Conservation (phyloP, 139 green algal species). For the Nannochloris sp. region DNA sequence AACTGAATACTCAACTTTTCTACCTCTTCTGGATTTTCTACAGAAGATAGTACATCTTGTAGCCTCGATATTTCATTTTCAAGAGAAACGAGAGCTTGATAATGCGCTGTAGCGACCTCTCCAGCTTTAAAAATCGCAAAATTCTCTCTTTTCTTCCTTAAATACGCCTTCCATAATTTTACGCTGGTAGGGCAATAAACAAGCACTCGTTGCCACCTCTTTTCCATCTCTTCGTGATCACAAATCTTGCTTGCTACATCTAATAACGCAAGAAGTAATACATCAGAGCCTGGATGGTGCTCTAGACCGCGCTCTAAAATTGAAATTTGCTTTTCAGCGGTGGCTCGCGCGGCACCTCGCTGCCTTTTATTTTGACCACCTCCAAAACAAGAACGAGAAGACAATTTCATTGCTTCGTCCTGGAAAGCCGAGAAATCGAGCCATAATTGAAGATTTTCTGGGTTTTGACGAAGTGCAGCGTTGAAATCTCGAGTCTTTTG, state of each 20-base stretch:
- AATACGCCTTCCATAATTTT: constrained; percentile 55
- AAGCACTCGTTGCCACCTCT: constrained; percentile 47
- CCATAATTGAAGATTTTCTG: constrained; percentile 63
- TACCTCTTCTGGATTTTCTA: neutral
- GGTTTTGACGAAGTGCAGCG: constrained; percentile 44
- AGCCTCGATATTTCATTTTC: constrained; percentile 8
- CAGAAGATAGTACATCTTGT: neutral
- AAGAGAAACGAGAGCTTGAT: constrained; percentile 29
- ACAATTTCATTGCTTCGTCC: constrained; percentile 24
- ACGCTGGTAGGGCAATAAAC: constrained; percentile 26
- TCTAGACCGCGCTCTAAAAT: constrained; percentile 58
- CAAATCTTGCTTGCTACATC: constrained; percentile 18
- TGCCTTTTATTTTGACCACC: constrained; percentile 1
- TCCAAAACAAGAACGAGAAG: no score
- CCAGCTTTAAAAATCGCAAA: constrained; percentile 46
- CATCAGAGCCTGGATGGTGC: constrained; percentile 51
- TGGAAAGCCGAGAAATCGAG: constrained; percentile 80
- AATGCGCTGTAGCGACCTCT: constrained; percentile 24
- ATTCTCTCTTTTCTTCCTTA: constrained; percentile 23
- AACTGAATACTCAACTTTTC: constrained; percentile 8
- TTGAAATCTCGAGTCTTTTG: constrained; percentile 66
- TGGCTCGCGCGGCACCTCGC: constrained; percentile 12
- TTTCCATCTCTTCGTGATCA: constrained; percentile 9
- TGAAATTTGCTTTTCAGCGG: constrained; percentile 69
- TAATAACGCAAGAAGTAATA: constrained; percentile 64